Conservation (phyloP, 805 yeast genomes). For the Pichia cephalocereana region DNA sequence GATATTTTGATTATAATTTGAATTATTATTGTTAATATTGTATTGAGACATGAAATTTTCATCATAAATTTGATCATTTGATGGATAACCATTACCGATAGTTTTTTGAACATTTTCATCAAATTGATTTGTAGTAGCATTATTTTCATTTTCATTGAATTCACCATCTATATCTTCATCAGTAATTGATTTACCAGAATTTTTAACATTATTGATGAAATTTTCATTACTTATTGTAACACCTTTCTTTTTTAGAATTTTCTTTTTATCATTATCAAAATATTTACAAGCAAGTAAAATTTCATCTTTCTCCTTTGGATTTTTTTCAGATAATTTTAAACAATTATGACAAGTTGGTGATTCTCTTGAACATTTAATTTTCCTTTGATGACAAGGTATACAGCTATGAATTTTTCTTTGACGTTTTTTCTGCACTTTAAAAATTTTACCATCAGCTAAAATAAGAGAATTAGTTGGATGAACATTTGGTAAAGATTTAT, state of each 20-base stretch:
- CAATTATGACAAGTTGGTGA: constrained; percentile 54
- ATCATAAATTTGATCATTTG: not conserved
- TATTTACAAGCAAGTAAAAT: constrained; percentile 34
- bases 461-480: constrained; percentile 22
- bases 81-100: not conserved
- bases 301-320: constrained; percentile 9
- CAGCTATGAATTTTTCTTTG: constrained; percentile 52
- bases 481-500: constrained; percentile 12
- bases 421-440: constrained; percentile 52
- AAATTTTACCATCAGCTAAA: constrained; percentile 30
- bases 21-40: not conserved
- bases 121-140: not conserved
- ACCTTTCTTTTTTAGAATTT: constrained; percentile 23
- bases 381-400: constrained; percentile 56
- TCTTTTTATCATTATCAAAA: constrained; percentile 48
- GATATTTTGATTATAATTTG: not conserved
- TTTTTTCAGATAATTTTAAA: constrained; percentile 22
- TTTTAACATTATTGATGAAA: not conserved
- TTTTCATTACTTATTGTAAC: constrained; percentile 2
- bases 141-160: not conserved
- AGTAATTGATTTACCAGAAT: not conserved
- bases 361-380: constrained; percentile 56
- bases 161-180: not conserved
- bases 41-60: not conserved
- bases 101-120: not conserved